These are phyloP conservation scores for Metschnikowia colocasiae DNA, from an alignment of 805 yeast genomes.

Conservation along the genomic window DNA sequence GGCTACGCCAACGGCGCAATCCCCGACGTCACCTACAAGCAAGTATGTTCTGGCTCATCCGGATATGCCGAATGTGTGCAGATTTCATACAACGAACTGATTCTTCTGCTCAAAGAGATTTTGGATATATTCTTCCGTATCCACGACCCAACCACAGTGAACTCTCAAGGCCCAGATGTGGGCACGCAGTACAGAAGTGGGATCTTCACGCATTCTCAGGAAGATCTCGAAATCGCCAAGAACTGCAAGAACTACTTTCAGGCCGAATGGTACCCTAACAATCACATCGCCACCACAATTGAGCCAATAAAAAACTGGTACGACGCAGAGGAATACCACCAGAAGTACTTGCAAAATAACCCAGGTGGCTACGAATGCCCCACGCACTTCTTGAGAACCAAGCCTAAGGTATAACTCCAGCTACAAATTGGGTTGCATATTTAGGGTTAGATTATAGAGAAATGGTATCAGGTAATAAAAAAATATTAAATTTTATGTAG, in stretches of 20 bases:
- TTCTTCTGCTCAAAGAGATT: conserved; percentile 56
- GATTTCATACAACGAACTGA: conserved; percentile 70
- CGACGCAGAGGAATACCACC: conserved; percentile 97
- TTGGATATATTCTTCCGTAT: conserved; percentile 83
- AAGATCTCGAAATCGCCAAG: conserved; percentile 45
- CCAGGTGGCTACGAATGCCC: conserved; percentile 91
- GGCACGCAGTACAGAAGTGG: conserved; percentile 93
- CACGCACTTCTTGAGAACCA: conserved; percentile 72
- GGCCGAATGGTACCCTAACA: conserved; percentile 68
- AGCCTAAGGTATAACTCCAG: conserved; percentile 40
- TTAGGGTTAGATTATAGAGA: not conserved
- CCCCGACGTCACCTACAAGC: conserved; percentile 46
- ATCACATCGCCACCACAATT: conserved; percentile 65
- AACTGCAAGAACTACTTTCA: conserved; percentile 53
- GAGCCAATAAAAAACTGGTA: conserved; percentile 67
- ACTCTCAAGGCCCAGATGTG: conserved; percentile 80
- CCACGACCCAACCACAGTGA: conserved; percentile 88
- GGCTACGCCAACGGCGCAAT: conserved; percentile 85
- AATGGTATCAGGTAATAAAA: conserved; percentile 3
- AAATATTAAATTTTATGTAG: not conserved
- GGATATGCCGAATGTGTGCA: conserved; percentile 80
- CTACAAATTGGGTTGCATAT: not conserved
- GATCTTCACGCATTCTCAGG: conserved; percentile 59
- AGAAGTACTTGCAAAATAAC: conserved; percentile 70
- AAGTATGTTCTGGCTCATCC: conserved; percentile 77